These are phyloP conservation scores for Zymoseptoria crescenta DNA, from an alignment of 2,329 filamentous ascomycete genomes.

Conservation along the genomic window DNA sequence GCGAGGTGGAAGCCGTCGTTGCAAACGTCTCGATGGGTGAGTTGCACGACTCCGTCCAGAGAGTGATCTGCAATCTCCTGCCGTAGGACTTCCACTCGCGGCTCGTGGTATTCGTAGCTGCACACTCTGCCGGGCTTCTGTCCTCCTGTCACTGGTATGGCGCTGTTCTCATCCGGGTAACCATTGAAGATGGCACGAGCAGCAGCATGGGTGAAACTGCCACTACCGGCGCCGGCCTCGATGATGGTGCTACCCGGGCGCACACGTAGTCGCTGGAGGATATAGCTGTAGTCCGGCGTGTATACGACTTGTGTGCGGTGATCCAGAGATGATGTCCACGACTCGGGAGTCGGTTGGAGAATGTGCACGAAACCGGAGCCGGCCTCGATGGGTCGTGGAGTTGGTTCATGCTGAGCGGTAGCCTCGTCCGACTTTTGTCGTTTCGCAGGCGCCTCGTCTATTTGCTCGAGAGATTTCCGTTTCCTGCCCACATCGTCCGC, in stretches of 20 bases:
- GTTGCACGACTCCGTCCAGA: constrained; percentile 56
- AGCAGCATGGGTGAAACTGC: constrained; percentile 75
- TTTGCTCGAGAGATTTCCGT: constrained; percentile 38
- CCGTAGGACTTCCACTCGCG: constrained; percentile 60
- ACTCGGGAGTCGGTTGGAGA: constrained; percentile 69
- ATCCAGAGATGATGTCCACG: constrained; percentile 72
- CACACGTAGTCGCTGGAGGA: constrained; percentile 67
- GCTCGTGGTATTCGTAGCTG: constrained; percentile 75
- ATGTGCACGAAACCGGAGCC: constrained; percentile 67
- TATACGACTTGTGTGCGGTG: constrained; percentile 83
- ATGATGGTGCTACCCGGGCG: constrained; percentile 66
- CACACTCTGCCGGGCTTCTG: constrained; percentile 58
- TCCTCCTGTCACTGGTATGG: constrained; percentile 16
- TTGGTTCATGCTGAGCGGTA: constrained; percentile 25
- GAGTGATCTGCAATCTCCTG: constrained; percentile 63
- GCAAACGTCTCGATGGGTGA: constrained; percentile 76
- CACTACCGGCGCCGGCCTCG: constrained; percentile 74
- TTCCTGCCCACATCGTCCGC: constrained; percentile 19
- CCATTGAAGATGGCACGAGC: constrained; percentile 69
- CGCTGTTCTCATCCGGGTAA: constrained; percentile 40
- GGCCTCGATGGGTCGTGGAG: constrained; percentile 42
- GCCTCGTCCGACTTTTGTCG: constrained; percentile 25
- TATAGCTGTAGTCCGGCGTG: constrained; percentile 78
- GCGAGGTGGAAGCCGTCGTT: constrained; percentile 59
- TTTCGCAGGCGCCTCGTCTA: constrained; percentile 23